These are phyloP conservation scores for Fusarium brachygibbosum DNA, from an alignment of 2,329 filamentous ascomycete genomes.

Conservation along the genomic window DNA sequence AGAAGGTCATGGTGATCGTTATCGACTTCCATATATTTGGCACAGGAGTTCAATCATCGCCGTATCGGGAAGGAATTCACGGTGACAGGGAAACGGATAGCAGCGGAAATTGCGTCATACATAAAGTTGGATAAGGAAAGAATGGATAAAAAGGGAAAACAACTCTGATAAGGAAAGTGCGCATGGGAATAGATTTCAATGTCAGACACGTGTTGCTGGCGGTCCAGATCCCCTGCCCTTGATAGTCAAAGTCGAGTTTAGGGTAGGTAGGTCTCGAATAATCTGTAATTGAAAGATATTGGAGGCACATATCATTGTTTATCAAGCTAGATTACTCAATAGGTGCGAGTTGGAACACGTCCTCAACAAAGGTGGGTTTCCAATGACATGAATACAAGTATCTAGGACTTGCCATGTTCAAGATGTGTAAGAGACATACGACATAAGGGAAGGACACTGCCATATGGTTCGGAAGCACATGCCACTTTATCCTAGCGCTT, in stretches of 20 bases:
- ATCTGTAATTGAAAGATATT: neutral
- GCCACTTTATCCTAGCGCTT: too few species aligned
- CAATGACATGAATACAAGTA: neutral
- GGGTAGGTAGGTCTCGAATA: neutral
- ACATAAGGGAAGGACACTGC: too few species aligned
- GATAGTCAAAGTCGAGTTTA: neutral
- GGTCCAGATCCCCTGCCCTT: neutral
- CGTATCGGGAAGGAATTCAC: neutral
- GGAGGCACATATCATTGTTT: too few species aligned
- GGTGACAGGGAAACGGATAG: neutral
- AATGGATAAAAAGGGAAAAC: too few species aligned
- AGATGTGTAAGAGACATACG: neutral
- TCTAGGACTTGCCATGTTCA: neutral
- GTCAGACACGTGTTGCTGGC: too few species aligned
- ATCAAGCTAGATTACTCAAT: too few species aligned
- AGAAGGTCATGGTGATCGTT: neutral
- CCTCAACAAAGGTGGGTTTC: too few species aligned
- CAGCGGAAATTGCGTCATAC: neutral
- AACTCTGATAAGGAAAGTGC: neutral
- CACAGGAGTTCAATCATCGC: neutral
- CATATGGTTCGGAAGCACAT: neutral
- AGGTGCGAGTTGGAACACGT: too few species aligned
- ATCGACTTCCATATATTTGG: too few species aligned
- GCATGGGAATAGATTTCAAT: neutral
- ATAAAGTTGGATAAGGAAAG: neutral